Evolutionary conservation across 768 basidiomycete genomes (phyloP), one percentile per base, ranked within the genome.

Genomic region (Candolleomyces efflorescens): DNA sequence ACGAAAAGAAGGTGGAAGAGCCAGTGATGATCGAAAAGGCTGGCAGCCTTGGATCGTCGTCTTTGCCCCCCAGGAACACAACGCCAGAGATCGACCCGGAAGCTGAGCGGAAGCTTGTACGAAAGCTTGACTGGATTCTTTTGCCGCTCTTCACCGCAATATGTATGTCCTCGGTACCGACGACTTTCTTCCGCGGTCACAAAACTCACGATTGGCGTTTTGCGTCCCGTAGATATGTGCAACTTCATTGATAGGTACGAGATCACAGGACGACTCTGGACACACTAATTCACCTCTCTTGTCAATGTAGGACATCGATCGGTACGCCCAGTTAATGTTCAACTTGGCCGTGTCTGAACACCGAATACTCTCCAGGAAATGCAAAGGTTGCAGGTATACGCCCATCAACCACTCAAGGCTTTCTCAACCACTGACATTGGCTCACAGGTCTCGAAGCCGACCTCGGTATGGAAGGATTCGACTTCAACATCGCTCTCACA

Each of bases 401-500:
- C 18, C n/a, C n/a, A n/a, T n/a, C n/a, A n/a, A 12, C 20, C 18
- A 27, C 36, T 45, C 20, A 15, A 9, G 23, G 36, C 20, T 23
- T 22, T 20, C 32, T 11, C 32, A 32, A 32, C 11, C 15, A 37
- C 18, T 26, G 15, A 44, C 36, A 24, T 4, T 13, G 1, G 9
- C 3, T 32, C 20, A 27, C 26, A 73, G 71, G 72, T 10, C 62
- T 78, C 23, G 75, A 77, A 56, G 71, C 69, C 45, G 75, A 78
- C 54, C 67, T 78, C 2, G 71, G 72, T 2, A 73, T 77, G 73
- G 58, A 66, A 12, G 76, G 76, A 1, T 71, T 69, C 37, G 73
- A 78, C 60, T 73, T 75, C 47, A 77, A 79, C 60, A 70, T 73
- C 36, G 72, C 73, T 0, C 62, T 79, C 17, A 77, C 76, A 0